Evolutionary conservation across 2,329 filamentous ascomycete species (phyloP), one percentile per base, ranked within the genome.

Genomic region (Myriosclerotinia curreyana): DNA sequence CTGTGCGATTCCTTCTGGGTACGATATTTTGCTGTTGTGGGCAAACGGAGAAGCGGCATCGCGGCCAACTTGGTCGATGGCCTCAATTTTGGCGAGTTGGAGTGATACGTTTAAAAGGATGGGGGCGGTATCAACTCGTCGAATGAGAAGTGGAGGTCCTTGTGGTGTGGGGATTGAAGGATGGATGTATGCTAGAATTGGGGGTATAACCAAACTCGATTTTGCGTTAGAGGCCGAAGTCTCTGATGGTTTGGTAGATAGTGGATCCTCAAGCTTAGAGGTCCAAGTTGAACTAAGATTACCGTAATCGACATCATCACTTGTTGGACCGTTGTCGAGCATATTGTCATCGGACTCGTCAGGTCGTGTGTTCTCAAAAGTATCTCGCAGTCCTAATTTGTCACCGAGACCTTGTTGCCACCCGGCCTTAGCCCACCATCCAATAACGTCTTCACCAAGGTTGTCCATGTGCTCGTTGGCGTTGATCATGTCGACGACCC

Each of bases 341-440:
- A 73, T 66, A 44, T 64, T 71, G 38, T 72, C 72, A 50, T 74
- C 71, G 48, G 77, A 77, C n/a, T 78, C 75, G 17, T 77, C 76
- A 0, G 77, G 73, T 11, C 75, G 69, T 60, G 75, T 74, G 65
- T 74, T 79, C 17, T 83, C 80, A 58, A 95, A 80, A 5, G 94
- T 83, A 52, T 88, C 81, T 58, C 84, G 79, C 60, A 96, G 78
- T 1, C 87, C 84, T 9, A 98, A 81, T 76, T 96, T 97, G 60
- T 89, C 85, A 0, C 84, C 85, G 3, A 97, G 80, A 0, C 91
- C 90, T 3, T 84, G 81, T 76, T 98, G 93, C 95, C 95, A 99
- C 62, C 87, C 87, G 0, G 94, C 87, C 75, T 98, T 98, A 42
- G 93, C 91, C 92, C 93, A 96, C 90, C 91, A 96, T 8, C 93